These are phyloP conservation scores for Pelagomonas calceolata DNA, from an alignment of 108 stramenopile genomes.

Conservation along the genomic window DNA sequence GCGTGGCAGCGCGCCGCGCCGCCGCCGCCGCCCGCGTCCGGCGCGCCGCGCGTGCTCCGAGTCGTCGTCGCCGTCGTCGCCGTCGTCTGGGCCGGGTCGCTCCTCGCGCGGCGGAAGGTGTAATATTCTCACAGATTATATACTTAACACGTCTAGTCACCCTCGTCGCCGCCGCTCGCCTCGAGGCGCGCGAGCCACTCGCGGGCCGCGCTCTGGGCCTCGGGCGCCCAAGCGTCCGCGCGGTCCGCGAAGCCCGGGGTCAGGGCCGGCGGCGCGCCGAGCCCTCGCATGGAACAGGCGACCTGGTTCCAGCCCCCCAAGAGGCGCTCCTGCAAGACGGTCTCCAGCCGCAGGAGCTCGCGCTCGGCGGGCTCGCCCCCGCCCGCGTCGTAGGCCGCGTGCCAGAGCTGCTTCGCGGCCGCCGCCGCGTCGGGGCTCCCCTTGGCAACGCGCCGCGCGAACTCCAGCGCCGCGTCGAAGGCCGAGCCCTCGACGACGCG, in stretches of 20 bases:
- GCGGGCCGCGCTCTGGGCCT: background rate
- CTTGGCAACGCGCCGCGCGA: slow-evolving; percentile 51
- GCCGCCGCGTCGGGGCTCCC: slow-evolving; percentile 70
- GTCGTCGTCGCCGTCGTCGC: no score
- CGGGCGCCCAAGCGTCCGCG: background rate
- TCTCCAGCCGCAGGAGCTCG: slow-evolving; percentile 53
- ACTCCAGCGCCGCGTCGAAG: slow-evolving; percentile 51
- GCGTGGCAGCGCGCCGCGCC: no score
- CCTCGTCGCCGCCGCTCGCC: no score
- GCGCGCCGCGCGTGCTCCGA: no score
- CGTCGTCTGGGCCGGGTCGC: no score
- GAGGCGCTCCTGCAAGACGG: slow-evolving; percentile 52
- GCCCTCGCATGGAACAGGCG: background rate
- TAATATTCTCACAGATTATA: no score
- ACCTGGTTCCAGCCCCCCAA: slow-evolving; percentile 15
- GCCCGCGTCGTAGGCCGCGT: slow-evolving; percentile 50
- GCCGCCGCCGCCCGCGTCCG: no score
- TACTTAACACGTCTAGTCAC: no score
- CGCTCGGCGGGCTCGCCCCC: slow-evolving; percentile 34
- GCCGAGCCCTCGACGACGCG: slow-evolving; percentile 48
- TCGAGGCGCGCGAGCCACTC: no score
- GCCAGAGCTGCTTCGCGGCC: slow-evolving; percentile 57
- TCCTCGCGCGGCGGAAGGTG: no score
- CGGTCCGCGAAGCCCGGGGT: background rate
- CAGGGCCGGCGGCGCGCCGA: background rate